These are phyloP conservation scores for Fraxinus greggii DNA, from an alignment of 305 asterid genomes.

Conservation along the genomic window DNA sequence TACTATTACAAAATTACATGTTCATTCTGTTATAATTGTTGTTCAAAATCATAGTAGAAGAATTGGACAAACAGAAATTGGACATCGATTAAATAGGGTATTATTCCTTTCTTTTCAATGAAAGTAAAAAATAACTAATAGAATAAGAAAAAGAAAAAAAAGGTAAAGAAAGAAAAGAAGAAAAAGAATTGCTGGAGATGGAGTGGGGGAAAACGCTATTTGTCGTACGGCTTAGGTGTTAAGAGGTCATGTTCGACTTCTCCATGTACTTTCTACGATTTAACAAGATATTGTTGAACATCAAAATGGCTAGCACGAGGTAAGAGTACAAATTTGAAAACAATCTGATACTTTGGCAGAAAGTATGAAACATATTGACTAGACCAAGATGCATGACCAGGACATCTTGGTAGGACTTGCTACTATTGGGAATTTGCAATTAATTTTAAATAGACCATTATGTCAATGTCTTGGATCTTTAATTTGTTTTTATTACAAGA, in stretches of 20 bases:
- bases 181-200: background rate
- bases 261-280: background rate
- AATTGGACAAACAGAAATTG: too few relatives aligned
- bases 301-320: background rate
- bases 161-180: too few relatives aligned
- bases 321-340: background rate
- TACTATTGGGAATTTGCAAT: background rate
- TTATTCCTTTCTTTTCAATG: background rate
- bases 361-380: background rate
- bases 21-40: too few relatives aligned
- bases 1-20: background rate
- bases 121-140: too few relatives aligned
- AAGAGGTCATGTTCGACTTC: background rate
- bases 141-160: too few relatives aligned
- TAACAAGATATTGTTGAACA: background rate
- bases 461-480: background rate
- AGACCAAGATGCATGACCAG: background rate
- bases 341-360: background rate
- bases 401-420: background rate
- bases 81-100: too few relatives aligned
- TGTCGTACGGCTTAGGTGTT: background rate
- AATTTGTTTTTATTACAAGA: background rate
- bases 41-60: too few relatives aligned
- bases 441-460: background rate
- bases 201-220: background rate